Percentiles rank a stretch among this genome's conserved stretches.
These are phyloP conservation scores for Neurospora discreta DNA, from an alignment of 495 filamentous ascomycete species.

Conservation along the genomic window DNA sequence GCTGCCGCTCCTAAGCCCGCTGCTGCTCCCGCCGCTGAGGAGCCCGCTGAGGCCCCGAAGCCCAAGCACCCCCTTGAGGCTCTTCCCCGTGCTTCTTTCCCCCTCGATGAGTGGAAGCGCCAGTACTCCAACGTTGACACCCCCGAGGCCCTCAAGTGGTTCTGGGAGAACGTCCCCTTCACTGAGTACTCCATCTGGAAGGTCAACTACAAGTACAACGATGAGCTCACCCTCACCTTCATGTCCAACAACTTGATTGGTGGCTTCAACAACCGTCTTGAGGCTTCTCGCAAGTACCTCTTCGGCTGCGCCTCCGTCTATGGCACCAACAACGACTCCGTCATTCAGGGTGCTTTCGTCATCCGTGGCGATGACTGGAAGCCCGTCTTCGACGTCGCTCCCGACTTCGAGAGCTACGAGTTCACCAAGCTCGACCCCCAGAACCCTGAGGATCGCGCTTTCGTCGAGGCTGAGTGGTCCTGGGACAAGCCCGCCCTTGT, in stretches of 20 bases:
- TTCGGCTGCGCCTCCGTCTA: constrained; percentile 90
- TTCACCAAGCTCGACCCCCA: constrained; percentile 89
- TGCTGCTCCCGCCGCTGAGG: constrained; percentile 54
- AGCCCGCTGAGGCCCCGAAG: constrained; percentile 65
- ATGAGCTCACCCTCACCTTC: constrained; percentile 93
- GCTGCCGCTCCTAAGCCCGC: constrained; percentile 46
- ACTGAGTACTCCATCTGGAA: constrained; percentile 93
- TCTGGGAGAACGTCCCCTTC: constrained; percentile 90
- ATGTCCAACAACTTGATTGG: constrained; percentile 97
- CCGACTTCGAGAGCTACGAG: constrained; percentile 92
- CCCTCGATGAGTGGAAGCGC: constrained; percentile 95
- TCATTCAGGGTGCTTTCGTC: constrained; percentile 85
- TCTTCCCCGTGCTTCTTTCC: constrained; percentile 66
- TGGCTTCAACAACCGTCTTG: constrained; percentile 95
- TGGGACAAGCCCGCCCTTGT: constrained; percentile 66
- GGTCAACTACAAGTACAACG: constrained; percentile 93
- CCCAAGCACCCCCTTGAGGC: constrained; percentile 92
- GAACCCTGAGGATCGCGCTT: constrained; percentile 71
- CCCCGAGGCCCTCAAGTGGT: constrained; percentile 83
- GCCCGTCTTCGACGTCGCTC: constrained; percentile 90
- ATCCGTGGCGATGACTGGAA: constrained; percentile 80
- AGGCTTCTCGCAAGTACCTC: constrained; percentile 96
- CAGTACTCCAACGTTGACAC: constrained; percentile 96
- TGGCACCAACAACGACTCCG: constrained; percentile 72
- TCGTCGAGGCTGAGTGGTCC: constrained; percentile 80